Percentiles rank a stretch among this genome's conserved stretches.
Conservation (phyloP, 2,329 filamentous ascomycete genomes). For the Mycosphaerella sp. region DNA sequence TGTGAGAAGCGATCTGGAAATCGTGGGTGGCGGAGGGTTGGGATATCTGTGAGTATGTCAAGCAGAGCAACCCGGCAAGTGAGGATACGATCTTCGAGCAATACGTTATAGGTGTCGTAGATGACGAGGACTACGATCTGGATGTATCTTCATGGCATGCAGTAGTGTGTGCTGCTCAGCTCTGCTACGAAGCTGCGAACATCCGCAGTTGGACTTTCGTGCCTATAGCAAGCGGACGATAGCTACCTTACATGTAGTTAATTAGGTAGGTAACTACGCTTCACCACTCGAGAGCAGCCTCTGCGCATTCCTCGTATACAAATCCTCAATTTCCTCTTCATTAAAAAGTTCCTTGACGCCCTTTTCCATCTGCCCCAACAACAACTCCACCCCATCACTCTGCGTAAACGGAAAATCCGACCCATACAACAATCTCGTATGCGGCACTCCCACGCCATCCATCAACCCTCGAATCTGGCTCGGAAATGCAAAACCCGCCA, state of each 20-base stretch:
- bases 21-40: slow-evolving; percentile 58
- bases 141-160: too few species aligned
- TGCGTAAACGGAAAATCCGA: slow-evolving; percentile 48
- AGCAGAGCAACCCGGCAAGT: too few species aligned
- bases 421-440: slow-evolving; percentile 46
- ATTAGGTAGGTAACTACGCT: too few species aligned
- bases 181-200: too few species aligned
- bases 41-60: slow-evolving; percentile 33
- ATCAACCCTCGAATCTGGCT: slow-evolving; percentile 45
- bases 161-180: too few species aligned
- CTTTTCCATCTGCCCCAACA: slow-evolving; percentile 39
- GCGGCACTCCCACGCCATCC: slow-evolving; percentile 34
- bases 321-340: slow-evolving; percentile 31
- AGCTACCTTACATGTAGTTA: too few species aligned
- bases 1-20: slow-evolving; percentile 63
- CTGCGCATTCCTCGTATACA: slow-evolving; percentile 38
- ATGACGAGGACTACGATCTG: too few species aligned
- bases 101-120: too few species aligned
- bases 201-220: too few species aligned
- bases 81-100: too few species aligned
- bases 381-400: slow-evolving; percentile 32
- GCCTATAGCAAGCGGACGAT: too few species aligned
- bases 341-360: slow-evolving; percentile 37
- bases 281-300: slow-evolving; percentile 9
- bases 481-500: slow-evolving; percentile 48